phyloP scores from a whole-genome alignment of 2,329 filamentous ascomycete species.

The Paecilomyces dactylethromorphus region DNA sequence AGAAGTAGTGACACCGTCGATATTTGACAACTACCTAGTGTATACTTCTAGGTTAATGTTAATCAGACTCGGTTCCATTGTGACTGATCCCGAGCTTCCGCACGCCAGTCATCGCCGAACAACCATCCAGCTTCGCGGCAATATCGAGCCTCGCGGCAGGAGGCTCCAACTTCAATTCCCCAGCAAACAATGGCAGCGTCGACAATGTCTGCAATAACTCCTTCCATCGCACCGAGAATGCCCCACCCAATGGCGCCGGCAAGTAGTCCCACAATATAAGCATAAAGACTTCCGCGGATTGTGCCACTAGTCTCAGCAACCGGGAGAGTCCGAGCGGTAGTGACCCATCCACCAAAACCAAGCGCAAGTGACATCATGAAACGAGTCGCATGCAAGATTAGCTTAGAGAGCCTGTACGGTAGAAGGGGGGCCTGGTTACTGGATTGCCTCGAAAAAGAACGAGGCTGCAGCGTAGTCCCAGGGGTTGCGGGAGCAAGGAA shows the following conservation, averaged over 20 bases:
- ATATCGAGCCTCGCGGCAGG: constrained; percentile 60
- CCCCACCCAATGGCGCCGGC: constrained; percentile 94
- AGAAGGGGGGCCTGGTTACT: constrained; percentile 53
- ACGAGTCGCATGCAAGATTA: constrained; percentile 82
- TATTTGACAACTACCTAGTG: not conserved
- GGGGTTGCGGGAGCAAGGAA: constrained; percentile 64
- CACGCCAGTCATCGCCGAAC: constrained; percentile 57
- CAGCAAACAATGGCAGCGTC: constrained; percentile 90
- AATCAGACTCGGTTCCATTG: constrained; percentile 6
- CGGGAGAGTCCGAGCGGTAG: constrained; percentile 72
- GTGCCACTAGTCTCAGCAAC: constrained; percentile 45
- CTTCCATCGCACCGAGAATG: constrained; percentile 83
- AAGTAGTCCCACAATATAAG: constrained; percentile 86
- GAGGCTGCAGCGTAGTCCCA: constrained; percentile 56
- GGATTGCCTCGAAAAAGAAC: constrained; percentile 35
- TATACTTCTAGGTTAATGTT: not conserved
- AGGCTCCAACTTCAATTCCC: constrained; percentile 74
- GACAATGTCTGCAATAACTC: constrained; percentile 77
- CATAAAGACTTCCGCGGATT: constrained; percentile 76
- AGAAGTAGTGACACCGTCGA: not conserved
- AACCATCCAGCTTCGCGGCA: constrained; percentile 86
- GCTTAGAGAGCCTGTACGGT: constrained; percentile 83
- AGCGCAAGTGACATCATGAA: constrained; percentile 86
- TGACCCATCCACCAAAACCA: constrained; percentile 94
- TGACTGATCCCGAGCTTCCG: not conserved